A percentile compares a stretch with the other conserved stretches of the same genome.
These are phyloP conservation scores for grape (Vitis vinifera) DNA, from an alignment of 164 flowering plant genomes.

Conservation along the genomic window DNA sequence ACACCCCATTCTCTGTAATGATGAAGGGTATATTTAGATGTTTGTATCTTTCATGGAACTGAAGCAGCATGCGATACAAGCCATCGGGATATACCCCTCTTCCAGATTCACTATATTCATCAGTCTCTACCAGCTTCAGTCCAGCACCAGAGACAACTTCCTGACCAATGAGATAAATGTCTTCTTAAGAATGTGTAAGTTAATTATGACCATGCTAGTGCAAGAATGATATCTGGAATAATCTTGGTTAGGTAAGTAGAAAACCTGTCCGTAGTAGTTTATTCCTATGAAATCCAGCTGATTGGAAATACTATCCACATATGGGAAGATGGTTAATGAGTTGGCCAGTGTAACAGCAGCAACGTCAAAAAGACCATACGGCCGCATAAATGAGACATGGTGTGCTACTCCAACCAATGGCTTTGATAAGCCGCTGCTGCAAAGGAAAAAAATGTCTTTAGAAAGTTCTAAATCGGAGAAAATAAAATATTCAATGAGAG, in stretches of 20 bases:
- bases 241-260: conserved; percentile 1
- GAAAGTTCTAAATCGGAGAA: not conserved
- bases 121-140: conserved; percentile 75
- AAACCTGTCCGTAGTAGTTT: conserved; percentile 98
- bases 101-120: conserved; percentile 98
- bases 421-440: conserved; percentile 37
- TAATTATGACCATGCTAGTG: not conserved
- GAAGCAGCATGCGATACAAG: conserved; percentile 75
- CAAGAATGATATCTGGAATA: not conserved
- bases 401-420: conserved; percentile 85
- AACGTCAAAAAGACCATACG: conserved; percentile 89
- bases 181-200: not conserved
- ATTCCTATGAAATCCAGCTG: conserved; percentile 91
- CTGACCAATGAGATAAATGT: conserved; percentile 32
- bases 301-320: conserved; percentile 61
- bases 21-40: conserved; percentile 79
- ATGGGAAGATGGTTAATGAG: conserved; percentile 78
- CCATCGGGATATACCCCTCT: conserved; percentile 98
- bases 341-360: conserved; percentile 78
- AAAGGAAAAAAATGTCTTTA: conserved; percentile 9
- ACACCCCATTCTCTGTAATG: conserved; percentile 84
- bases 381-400: conserved; percentile 92
- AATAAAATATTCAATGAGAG: not conserved
- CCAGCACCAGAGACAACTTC: conserved; percentile 86
- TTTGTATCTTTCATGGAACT: conserved; percentile 92